Conservation (phyloP, 441 rosid species). For the Kokia cookei region DNA sequence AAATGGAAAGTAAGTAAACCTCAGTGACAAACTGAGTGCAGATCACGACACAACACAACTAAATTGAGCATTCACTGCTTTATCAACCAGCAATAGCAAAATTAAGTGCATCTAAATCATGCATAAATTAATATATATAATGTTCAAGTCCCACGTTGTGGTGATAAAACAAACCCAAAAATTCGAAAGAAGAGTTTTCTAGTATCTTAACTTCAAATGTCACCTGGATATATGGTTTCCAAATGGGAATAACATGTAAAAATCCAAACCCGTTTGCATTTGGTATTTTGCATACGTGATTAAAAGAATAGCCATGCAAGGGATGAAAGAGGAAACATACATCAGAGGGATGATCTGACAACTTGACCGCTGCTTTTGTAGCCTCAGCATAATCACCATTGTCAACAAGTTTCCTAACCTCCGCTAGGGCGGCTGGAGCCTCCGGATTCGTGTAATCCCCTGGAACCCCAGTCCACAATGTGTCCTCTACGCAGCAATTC, state of each 20-base stretch:
- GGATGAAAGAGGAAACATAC: constrained; percentile 20
- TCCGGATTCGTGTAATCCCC: constrained; percentile 61
- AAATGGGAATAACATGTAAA: background rate
- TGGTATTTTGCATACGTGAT: background rate
- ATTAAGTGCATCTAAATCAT: background rate
- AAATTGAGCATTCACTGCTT: background rate
- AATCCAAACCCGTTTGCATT: background rate
- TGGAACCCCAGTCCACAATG: constrained; percentile 83
- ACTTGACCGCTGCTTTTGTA: constrained; percentile 58
- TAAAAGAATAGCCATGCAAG: background rate
- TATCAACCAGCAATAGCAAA: background rate
- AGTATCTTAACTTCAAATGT: background rate
- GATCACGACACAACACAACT: background rate
- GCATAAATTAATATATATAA: background rate
- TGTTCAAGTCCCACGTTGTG: background rate
- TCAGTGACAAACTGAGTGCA: background rate
- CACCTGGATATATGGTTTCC: background rate
- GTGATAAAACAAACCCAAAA: background rate
- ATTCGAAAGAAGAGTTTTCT: background rate
- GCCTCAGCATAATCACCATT: constrained; percentile 58
- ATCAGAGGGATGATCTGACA: constrained; percentile 59
- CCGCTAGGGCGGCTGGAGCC: constrained; percentile 58
- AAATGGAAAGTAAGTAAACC: background rate
- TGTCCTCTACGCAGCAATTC: constrained; percentile 60
- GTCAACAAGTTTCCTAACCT: constrained; percentile 73